Base-by-base conservation (phyloP, 2,329 filamentous ascomycete genomes). In the Aspergillus piperis region DNA sequence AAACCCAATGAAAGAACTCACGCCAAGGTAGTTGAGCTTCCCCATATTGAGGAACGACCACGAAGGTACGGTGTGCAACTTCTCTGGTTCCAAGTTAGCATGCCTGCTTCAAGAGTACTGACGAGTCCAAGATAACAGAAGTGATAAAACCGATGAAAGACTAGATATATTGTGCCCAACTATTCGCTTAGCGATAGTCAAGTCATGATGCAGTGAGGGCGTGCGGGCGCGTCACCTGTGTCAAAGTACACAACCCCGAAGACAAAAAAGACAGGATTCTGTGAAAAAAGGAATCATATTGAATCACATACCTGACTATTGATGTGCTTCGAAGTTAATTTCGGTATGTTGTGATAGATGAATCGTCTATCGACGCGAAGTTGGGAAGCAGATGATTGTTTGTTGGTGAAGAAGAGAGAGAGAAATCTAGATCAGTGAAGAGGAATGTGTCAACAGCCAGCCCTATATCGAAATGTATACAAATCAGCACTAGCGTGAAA, bases 11-110 rank as follows among this genome's bases (percentile, higher is more conserved):
- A 19, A 10, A 17, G 36, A 25, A 64, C 73, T 62, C 70, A 78
- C 77, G 17, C 77, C 75, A 32, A 72, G 71, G 65, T 79, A 79
- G 51, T 72, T 78, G 10, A 79, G 61, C 61, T 71, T 77, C 36
- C 68, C 74, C 76, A 77, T 78, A n/a, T 58, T 72, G 56, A n/a
- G 42, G 19, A 8, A 19, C 7, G 13, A n/a, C 32, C 32, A 21
- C 52, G 27, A 48, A 36, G 27, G 54, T 27, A 10, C 13, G 15
- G 32, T 58, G 21, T 39, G 58, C 23, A 51, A 50, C 38, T 23
- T 13, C 6, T 42, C n/a, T 13, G 36, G 17, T 51, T 7, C 32
- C 19, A 32, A 25, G 39, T 23, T 25, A 23, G 38, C 7, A 11
- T 49, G 38, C 32, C 11, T 50, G 47, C 30, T n/a, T 10, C 10